phyloP scores from a whole-genome alignment of 2,329 filamentous ascomycete species.

The Penicillium sp. region DNA sequence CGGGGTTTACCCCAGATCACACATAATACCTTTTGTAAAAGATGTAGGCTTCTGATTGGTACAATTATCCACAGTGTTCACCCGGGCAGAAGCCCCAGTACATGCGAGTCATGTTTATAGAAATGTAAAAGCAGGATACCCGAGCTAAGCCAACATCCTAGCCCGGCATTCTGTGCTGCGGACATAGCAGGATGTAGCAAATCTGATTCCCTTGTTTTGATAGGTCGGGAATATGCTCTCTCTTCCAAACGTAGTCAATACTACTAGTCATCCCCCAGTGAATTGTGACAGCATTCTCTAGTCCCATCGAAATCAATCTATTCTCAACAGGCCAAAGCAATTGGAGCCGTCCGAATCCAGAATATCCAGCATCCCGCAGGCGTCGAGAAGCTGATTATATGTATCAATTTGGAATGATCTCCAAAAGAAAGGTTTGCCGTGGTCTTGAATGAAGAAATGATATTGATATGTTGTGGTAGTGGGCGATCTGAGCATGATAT shows the following conservation, averaged over 20 bases:
- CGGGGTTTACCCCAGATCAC: background rate
- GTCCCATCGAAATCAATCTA: no score
- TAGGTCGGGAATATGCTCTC: background rate
- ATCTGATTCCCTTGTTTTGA: slow-evolving; percentile 29
- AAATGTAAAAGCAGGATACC: slow-evolving; percentile 1
- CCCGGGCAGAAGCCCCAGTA: background rate
- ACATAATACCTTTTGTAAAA: background rate
- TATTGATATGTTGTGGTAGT: background rate
- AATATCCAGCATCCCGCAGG: no score
- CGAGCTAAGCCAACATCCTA: slow-evolving; percentile 12
- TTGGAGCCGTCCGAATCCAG: no score
- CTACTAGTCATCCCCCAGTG: background rate
- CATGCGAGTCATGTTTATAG: background rate
- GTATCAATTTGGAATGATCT: no score
- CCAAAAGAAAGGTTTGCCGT: no score
- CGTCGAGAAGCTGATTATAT: background rate
- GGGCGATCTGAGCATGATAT: background rate
- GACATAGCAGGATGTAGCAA: slow-evolving; percentile 28
- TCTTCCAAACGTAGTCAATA: background rate
- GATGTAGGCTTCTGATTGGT: background rate
- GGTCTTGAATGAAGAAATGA: background rate
- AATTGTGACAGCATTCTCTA: no score
- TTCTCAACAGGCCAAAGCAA: no score
- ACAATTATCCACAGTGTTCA: background rate
- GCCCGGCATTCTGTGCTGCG: slow-evolving; percentile 14